Percentiles rank a stretch among this genome's conserved stretches.
These are phyloP conservation scores for Alternaria brassicae DNA, from an alignment of 2,329 filamentous ascomycete genomes.

Conservation along the genomic window DNA sequence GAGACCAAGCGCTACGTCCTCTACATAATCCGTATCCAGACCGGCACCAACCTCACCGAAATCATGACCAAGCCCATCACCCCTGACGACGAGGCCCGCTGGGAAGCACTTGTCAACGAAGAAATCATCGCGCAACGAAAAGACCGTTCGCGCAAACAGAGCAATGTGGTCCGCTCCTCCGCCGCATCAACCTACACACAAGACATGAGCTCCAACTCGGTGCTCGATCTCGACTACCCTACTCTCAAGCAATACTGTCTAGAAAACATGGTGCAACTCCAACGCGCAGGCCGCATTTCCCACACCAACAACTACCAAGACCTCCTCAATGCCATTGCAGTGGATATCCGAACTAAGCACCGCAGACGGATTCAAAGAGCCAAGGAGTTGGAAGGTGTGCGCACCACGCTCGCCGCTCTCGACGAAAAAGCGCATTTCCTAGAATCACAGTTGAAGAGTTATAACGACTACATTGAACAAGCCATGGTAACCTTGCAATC, in stretches of 20 bases:
- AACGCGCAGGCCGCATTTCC: constrained; percentile 85
- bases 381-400: constrained; percentile 85
- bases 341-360: constrained; percentile 97
- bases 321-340: constrained; percentile 93
- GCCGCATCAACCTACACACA: constrained; percentile 81
- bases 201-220: constrained; percentile 55
- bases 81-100: constrained; percentile 86
- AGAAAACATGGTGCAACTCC: constrained; percentile 90
- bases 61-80: constrained; percentile 91
- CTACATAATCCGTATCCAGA: constrained; percentile 97
- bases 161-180: constrained; percentile 69
- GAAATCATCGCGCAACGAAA: constrained; percentile 66
- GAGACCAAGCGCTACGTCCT: constrained; percentile 97
- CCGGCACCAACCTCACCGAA: constrained; percentile 88
- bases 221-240: constrained; percentile 91
- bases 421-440: constrained; percentile 90
- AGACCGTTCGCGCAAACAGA: constrained; percentile 59
- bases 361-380: constrained; percentile 89
- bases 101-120: constrained; percentile 80
- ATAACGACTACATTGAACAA: constrained; percentile 99
- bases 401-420: constrained; percentile 75
- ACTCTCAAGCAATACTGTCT: constrained; percentile 92
- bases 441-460: constrained; percentile 93
- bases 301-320: constrained; percentile 93
- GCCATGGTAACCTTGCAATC: constrained; percentile 97